These are phyloP conservation scores for Clarireedia hainanense DNA, from an alignment of 2,329 filamentous ascomycete genomes.

Conservation along the genomic window DNA sequence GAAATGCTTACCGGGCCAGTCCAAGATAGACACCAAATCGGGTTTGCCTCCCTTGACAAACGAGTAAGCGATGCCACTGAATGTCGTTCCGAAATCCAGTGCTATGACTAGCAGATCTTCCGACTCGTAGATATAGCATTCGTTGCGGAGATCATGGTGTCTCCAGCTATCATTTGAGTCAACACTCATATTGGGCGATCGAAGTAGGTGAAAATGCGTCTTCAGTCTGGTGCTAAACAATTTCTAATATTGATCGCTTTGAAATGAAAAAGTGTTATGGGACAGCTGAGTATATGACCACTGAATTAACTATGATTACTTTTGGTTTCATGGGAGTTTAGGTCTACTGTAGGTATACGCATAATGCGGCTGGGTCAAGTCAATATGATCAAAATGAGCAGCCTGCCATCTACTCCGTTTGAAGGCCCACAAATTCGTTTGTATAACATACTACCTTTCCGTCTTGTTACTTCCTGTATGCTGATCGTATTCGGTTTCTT, in stretches of 20 bases:
- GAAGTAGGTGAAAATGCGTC: not conserved
- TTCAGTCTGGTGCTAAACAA: too few species aligned
- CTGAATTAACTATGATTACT: not conserved
- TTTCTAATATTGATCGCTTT: too few species aligned
- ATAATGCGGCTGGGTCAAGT: not conserved
- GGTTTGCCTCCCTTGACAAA: conserved; percentile 1
- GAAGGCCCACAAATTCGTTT: not conserved
- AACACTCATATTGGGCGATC: not conserved
- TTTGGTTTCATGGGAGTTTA: not conserved
- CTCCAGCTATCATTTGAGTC: not conserved
- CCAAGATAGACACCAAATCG: conserved; percentile 2
- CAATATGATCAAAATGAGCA: not conserved
- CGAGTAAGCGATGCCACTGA: conserved; percentile 14
- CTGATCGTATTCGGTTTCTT: not conserved
- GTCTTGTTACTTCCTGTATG: not conserved
- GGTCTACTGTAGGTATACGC: not conserved
- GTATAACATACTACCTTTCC: not conserved
- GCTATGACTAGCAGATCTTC: conserved; percentile 15
- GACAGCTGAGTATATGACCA: not conserved
- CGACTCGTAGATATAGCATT: not conserved
- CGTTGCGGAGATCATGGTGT: not conserved
- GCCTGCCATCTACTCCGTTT: too few species aligned
- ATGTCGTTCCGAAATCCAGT: conserved; percentile 20
- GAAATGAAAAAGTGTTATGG: too few species aligned
- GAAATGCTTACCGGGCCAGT: conserved; percentile 16